Percentiles rank a stretch among this genome's conserved stretches.
phyloP scores from a whole-genome alignment of 2,329 filamentous ascomycete genomes.

The Cadophora sp. region DNA sequence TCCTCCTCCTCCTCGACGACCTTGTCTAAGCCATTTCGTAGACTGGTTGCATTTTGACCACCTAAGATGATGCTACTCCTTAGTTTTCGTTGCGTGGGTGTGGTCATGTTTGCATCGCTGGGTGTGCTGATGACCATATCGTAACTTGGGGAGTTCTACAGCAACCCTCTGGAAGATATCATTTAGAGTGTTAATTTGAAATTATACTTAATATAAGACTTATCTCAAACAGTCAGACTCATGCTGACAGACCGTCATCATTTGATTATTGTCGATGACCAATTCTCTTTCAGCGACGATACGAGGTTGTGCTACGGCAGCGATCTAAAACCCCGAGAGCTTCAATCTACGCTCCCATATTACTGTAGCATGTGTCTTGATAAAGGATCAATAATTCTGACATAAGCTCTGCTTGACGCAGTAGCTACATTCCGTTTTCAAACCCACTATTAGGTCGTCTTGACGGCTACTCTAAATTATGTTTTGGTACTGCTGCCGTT shows the following conservation, averaged over 20 bases:
- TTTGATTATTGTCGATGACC: not conserved
- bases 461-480: not conserved
- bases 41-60: not conserved
- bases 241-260: conserved; percentile 1
- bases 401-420: too few relatives aligned
- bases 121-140: not conserved
- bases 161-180: not conserved
- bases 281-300: too few relatives aligned
- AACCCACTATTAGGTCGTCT: not conserved
- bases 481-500: not conserved
- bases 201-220: too few relatives aligned
- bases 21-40: not conserved
- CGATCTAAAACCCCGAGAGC: too few relatives aligned
- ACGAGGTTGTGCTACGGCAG: too few relatives aligned
- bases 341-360: too few relatives aligned
- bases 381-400: too few relatives aligned
- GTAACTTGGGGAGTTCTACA: not conserved
- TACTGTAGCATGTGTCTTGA: too few relatives aligned
- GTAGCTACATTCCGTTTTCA: not conserved
- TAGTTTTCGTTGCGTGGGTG: not conserved
- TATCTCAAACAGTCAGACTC: too few relatives aligned
- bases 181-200: too few relatives aligned
- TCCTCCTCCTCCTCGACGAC: conserved; percentile 1
- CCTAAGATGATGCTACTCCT: not conserved
- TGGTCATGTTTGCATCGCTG: not conserved